Percentiles rank a stretch among this genome's conserved stretches.
These are phyloP conservation scores for Carex arenaria DNA, from an alignment of 202 grass and related monocot species.

Conservation along the genomic window DNA sequence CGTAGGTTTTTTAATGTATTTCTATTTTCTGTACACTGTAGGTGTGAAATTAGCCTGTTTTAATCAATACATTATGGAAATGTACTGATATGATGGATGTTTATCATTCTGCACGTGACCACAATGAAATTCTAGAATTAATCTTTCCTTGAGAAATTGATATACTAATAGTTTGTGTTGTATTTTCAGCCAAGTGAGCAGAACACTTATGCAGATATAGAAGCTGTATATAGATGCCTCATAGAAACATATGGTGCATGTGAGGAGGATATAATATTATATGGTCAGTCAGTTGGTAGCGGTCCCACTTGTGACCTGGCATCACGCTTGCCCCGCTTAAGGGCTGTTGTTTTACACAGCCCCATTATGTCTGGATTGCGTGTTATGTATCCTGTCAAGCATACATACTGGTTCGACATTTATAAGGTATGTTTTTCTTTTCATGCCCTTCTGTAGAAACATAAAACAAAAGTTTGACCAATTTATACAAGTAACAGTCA, in stretches of 20 bases:
- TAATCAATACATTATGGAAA: not conserved
- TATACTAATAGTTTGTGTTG: not conserved
- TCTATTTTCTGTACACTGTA: not conserved
- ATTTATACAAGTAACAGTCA: not conserved
- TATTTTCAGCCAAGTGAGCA: slow-evolving; percentile 59
- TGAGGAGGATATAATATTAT: slow-evolving; percentile 71
- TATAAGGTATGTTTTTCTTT: slow-evolving; percentile 56
- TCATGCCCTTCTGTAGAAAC: slow-evolving; percentile 7
- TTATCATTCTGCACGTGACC: not conserved
- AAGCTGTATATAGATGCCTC: slow-evolving; percentile 69
- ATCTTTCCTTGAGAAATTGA: not conserved
- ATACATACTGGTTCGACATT: slow-evolving; percentile 86
- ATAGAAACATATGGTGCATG: slow-evolving; percentile 55
- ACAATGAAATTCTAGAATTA: not conserved
- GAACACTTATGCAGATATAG: slow-evolving; percentile 75
- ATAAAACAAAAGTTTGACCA: not conserved
- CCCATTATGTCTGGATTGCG: slow-evolving; percentile 71
- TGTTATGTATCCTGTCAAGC: slow-evolving; percentile 78
- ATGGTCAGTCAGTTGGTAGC: slow-evolving; percentile 83
- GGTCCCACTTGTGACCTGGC: slow-evolving; percentile 75
- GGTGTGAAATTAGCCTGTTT: not conserved
- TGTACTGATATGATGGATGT: not conserved
- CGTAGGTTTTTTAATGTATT: not conserved
- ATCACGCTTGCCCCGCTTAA: slow-evolving; percentile 44
- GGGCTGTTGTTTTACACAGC: slow-evolving; percentile 71